Percentiles rank a stretch among this genome's conserved stretches.
Conservation (phyloP, 345 rosid genomes). For the Eucalyptus pumila region DNA sequence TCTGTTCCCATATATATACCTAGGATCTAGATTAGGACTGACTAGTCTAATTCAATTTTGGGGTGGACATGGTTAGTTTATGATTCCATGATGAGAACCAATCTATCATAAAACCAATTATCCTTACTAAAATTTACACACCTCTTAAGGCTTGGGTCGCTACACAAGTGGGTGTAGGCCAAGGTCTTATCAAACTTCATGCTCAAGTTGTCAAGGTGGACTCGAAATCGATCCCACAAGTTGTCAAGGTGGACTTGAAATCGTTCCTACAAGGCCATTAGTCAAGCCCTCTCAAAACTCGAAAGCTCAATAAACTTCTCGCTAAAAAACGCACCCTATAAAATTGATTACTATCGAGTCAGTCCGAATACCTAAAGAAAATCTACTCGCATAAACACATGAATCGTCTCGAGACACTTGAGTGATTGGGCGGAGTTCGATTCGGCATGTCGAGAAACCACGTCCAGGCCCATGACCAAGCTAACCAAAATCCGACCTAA, state of each 20-base stretch:
- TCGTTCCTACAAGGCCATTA: not conserved
- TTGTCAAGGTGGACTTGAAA: not conserved
- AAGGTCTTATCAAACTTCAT: not conserved
- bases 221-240: not conserved
- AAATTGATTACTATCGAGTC: not conserved
- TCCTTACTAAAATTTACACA: fast-evolving
- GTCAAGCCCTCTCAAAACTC: not conserved
- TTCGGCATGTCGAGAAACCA: not conserved
- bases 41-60: fast-evolving
- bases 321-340: not conserved
- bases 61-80: not conserved
- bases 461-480: not conserved
- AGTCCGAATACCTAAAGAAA: not conserved
- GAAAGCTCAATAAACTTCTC: not conserved
- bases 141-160: not conserved
- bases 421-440: not conserved
- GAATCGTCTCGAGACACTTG: not conserved
- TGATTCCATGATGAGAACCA: fast-evolving
- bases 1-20: not conserved
- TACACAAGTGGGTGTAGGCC: not conserved
- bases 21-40: not conserved
- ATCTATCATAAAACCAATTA: fast-evolving
- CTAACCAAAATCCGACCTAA: not conserved
- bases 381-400: fast-evolving
- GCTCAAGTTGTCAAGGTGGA: not conserved